A percentile compares a stretch with the other conserved stretches of the same genome.
These are phyloP conservation scores for Artemisia annua DNA, from an alignment of 129 eudicot species.

Conservation along the genomic window DNA sequence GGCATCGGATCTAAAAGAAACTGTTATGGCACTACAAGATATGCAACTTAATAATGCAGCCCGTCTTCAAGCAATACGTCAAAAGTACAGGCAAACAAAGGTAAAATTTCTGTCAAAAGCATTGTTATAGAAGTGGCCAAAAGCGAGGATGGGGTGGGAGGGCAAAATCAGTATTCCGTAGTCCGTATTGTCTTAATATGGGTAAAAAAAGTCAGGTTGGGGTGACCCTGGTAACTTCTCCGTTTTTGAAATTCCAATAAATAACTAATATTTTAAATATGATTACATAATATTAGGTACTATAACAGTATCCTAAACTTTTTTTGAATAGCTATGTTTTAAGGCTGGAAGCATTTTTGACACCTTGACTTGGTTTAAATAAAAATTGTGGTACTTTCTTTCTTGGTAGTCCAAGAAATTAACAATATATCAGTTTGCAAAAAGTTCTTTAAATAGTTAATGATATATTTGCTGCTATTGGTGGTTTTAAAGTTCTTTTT, in stretches of 20 bases:
- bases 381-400: too few species aligned
- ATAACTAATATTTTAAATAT: not conserved
- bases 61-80: slow-evolving; percentile 65
- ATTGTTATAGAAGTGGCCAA: not conserved
- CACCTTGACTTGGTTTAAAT: too few species aligned
- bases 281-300: not conserved
- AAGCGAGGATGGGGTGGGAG: not conserved
- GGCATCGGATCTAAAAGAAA: slow-evolving; percentile 54
- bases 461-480: too few species aligned
- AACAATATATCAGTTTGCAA: too few species aligned
- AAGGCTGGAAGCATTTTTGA: too few species aligned
- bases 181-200: not conserved
- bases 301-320: not conserved
- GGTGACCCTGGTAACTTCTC: not conserved
- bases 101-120: slow-evolving; percentile 31
- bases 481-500: too few species aligned
- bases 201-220: not conserved
- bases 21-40: slow-evolving; percentile 65
- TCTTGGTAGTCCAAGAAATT: too few species aligned
- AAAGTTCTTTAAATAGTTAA: too few species aligned
- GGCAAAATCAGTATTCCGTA: not conserved
- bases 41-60: slow-evolving; percentile 61
- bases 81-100: slow-evolving; percentile 74
- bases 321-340: not conserved
- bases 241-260: not conserved